Percentiles rank a stretch among this genome's conserved stretches.
Conservation (phyloP, 441 rosid species). For the Arabidopsis lyrata region DNA sequence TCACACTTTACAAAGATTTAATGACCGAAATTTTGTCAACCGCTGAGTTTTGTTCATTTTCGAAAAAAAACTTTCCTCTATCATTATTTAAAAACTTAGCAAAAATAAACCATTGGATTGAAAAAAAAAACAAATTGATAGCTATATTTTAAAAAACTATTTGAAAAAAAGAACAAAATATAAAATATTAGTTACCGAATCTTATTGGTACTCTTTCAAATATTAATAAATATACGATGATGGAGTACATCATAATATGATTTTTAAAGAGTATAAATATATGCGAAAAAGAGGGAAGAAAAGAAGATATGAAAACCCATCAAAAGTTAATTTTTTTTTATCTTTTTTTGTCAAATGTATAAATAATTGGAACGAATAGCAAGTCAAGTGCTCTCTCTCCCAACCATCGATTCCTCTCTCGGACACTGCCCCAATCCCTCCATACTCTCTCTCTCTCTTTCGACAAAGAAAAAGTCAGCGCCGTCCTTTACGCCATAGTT, state of each 20-base stretch:
- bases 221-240: neutral
- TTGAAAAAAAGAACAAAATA: too few relatives aligned
- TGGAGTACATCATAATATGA: neutral
- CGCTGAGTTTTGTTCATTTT: neutral
- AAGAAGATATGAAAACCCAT: slow-evolving; percentile 12
- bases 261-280: neutral
- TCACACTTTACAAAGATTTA: neutral
- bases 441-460: slow-evolving; percentile 41
- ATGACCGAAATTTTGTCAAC: neutral
- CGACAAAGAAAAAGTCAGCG: slow-evolving; percentile 73
- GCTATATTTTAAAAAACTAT: neutral
- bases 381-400: slow-evolving; percentile 44
- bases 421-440: slow-evolving; percentile 29
- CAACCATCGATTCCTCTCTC: slow-evolving; percentile 42
- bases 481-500: slow-evolving; percentile 56
- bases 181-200: neutral
- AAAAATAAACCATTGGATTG: neutral
- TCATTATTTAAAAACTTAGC: neutral
- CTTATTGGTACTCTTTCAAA: slow-evolving; percentile 1
- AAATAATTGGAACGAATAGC: slow-evolving; percentile 37
- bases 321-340: neutral
- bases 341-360: slow-evolving; percentile 31
- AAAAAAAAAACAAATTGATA: neutral
- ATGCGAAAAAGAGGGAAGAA: neutral
- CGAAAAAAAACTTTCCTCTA: neutral